Evolutionary conservation across 1,284 basidiomycete species (phyloP).

Genomic region (Lentinula novae-zelandiae): DNA sequence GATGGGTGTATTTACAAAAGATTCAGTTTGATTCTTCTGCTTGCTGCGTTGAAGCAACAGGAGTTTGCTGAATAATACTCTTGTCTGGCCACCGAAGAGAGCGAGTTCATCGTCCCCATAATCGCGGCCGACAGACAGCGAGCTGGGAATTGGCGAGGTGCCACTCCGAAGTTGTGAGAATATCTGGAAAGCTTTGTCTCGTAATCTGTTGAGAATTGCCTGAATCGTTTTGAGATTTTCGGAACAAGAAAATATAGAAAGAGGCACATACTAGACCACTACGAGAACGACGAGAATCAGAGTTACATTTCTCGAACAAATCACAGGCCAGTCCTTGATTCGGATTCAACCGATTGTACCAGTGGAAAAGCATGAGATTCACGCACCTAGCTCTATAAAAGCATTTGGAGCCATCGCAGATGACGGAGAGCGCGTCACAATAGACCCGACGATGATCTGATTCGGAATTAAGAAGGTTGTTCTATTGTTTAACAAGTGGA

Average conservation of each 20-base stretch:
- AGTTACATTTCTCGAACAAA: slow-evolving; percentile 47
- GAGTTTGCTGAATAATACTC: slow-evolving; percentile 50
- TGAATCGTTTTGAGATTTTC: slow-evolving; percentile 17
- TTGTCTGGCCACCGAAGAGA: slow-evolving; percentile 62
- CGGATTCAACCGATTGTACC: not conserved
- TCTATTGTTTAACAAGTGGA: not conserved
- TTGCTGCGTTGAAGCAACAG: slow-evolving; percentile 30
- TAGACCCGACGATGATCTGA: slow-evolving; percentile 54
- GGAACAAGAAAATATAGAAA: not conserved
- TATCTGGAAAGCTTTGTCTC: slow-evolving; percentile 46
- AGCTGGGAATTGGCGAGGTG: slow-evolving; percentile 28
- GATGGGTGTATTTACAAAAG: not conserved
- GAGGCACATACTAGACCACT: slow-evolving; percentile 40
- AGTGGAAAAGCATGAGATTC: not conserved
- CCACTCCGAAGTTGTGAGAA: slow-evolving; percentile 40
- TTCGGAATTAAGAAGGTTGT: not conserved
- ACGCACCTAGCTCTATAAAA: slow-evolving; percentile 42
- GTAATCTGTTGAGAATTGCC: slow-evolving; percentile 45
- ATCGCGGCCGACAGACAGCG: slow-evolving; percentile 38
- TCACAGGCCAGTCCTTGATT: slow-evolving; percentile 42
- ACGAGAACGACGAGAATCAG: slow-evolving; percentile 43
- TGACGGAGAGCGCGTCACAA: slow-evolving; percentile 52
- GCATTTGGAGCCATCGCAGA: slow-evolving; percentile 57
- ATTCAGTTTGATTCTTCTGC: slow-evolving; percentile 7
- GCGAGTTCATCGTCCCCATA: slow-evolving; percentile 60